Evolutionary conservation across 139 green algal species (phyloP), one percentile per base, ranked within the genome.

Genomic region (Tetradesmus obliquus): DNA sequence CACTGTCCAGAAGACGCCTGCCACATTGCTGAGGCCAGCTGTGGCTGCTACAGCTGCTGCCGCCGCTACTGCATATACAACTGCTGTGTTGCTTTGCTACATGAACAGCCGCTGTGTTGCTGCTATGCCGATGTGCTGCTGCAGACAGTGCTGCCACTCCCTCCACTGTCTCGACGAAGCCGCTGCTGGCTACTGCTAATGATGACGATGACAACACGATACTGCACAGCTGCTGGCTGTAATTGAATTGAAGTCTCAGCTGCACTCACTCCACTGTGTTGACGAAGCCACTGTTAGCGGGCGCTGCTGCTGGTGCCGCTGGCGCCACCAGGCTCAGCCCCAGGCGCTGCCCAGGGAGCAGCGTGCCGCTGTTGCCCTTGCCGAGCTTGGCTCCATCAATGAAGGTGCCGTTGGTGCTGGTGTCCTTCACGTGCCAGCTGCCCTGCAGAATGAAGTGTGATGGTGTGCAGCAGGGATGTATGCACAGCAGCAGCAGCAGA

Each of bases 201-300:
- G 32, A 45, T 45, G 32, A 45, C 32, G 32, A 45, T 45, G 32
- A 45, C 32, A 45, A 45, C 60, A 79, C 22, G 17, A 17, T 32
- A 79, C 71, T 79, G 71, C 10, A 79, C 71, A 32, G 55, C 82
- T 55, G 55, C 20, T 24, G 55, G 20, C 10, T 20, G 55, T 74
- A 55, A 19, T 51, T 55, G 55, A 45, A 20, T 2, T 76, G 24
- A 55, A n/a, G 53, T 24, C 15, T 74, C 19, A 20, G 10, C 51
- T n/a, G 13, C 55, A 90, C 86, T 90, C 71, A 90, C 86, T 90
- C 86, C 4, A 90, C 86, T 51, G 86, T 90, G 69, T 90, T 90
- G 51, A 82, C 51, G 24, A 89, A 89, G 57, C 6, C 6, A 0
- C 22, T 10, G 20, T 62, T 69, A 53, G 53, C 17, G 7, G 24